These are phyloP conservation scores for Mucor circinelloides DNA, from an alignment of 371 early-diverging fungal genomes.

Conservation along the genomic window DNA sequence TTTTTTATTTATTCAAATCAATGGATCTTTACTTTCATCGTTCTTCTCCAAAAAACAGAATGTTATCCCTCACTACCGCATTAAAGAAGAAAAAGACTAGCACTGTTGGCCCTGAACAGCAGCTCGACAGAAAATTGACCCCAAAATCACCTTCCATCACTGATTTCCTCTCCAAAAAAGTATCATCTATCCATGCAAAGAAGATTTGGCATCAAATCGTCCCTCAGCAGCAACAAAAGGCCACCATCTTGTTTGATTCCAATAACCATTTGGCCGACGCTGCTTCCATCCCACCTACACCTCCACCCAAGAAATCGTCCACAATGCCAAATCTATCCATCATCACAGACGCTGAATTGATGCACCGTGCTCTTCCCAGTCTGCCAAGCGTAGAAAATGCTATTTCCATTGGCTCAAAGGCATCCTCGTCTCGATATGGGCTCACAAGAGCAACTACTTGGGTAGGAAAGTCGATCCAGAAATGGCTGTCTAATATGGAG, in stretches of 20 bases:
- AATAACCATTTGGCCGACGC: conserved; percentile 2
- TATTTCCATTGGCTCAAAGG: neutral
- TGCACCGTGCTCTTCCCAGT: conserved; percentile 15
- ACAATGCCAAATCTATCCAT: conserved; percentile 10
- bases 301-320: conserved; percentile 21
- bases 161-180: conserved; percentile 1
- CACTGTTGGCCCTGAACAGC: conserved; percentile 3
- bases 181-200: conserved; percentile 1
- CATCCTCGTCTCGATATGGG: neutral
- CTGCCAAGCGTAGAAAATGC: conserved; percentile 9
- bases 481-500: conserved; percentile 7
- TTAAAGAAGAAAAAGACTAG: conserved; percentile 5
- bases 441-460: conserved; percentile 18
- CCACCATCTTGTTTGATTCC: conserved; percentile 13
- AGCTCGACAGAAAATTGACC: neutral
- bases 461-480: conserved; percentile 22
- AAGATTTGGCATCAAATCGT: conserved; percentile 11
- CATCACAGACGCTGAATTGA: neutral
- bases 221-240: neutral
- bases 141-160: neutral
- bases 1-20: conserved; percentile 2
- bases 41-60: conserved; percentile 15
- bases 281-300: conserved; percentile 6
- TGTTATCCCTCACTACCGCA: neutral
- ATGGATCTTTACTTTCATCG: conserved; percentile 21